Base-by-base conservation (phyloP, 2,329 filamentous ascomycete species). In the Venturia nashicola region DNA sequence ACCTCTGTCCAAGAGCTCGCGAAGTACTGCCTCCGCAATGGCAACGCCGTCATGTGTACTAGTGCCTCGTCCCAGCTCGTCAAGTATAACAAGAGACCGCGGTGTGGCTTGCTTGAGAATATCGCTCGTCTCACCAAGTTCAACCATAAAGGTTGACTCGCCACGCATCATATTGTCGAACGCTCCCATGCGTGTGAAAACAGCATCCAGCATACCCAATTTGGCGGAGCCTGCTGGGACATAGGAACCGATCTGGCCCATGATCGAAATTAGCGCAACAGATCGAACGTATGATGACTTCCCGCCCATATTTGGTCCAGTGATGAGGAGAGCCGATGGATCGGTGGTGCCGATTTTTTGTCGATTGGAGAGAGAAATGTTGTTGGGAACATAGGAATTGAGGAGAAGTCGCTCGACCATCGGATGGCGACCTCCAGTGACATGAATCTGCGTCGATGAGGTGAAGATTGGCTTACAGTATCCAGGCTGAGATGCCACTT, bases 271-370 rank as follows among this genome's bases (percentile, higher is more conserved):
- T 7, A 99, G 84, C 11, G 94, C 93, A 55, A 96, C 86, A 68
- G 92, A 90, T 62, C 94, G 90, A 27, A 99, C 93, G 74, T 96
- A 99, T 65, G 89, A 94, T n/a, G 91, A 96, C 73, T 99, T 99
- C 64, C 94, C 94, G 70, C 94, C 94, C 94, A 99, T 99, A 77
- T 99, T 99, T 39, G 94, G 94, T 0, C 94, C 94, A 0, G 94
- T 99, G 70, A 99, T 87, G 64, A 97, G 86, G 68, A 97, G 84
- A 2, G 91, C 90, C 6, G 89, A 82, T 0, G 85, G 83, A 0
- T 79, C 72, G 1, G 85, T 82, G 3, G 85, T 74, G 1, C 64
- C 63, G 27, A 68, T 4, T 2, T 46, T 40, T 32, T 20, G 32
- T 42, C 9, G 34, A 42, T 44, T 59, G 42, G 63, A 54, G 18